These are phyloP conservation scores for Ogataea hybrid DNA, from an alignment of 1,139 yeast genomes.

Conservation along the genomic window DNA sequence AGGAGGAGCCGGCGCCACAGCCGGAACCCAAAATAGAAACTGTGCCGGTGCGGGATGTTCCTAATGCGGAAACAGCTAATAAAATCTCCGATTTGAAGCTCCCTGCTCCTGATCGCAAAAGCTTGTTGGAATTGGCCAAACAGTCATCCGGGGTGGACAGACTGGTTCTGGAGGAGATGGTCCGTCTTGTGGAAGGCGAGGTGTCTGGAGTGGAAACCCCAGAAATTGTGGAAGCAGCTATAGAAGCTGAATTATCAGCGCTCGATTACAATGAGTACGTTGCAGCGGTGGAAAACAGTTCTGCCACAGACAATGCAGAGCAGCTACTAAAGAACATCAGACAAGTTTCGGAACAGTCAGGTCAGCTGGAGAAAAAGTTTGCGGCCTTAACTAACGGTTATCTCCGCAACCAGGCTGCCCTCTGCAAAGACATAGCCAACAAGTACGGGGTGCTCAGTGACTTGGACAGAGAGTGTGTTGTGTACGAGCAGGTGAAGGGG, in stretches of 20 bases:
- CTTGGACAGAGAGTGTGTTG: slow-evolving; percentile 8
- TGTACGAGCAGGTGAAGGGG: slow-evolving; percentile 8
- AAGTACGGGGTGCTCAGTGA: slow-evolving; percentile 7
- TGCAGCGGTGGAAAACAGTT: slow-evolving; percentile 24
- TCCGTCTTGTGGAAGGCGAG: slow-evolving; percentile 44
- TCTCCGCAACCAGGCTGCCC: slow-evolving; percentile 31
- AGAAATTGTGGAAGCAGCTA: slow-evolving; percentile 20
- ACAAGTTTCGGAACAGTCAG: slow-evolving; percentile 25
- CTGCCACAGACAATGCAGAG: slow-evolving; percentile 42
- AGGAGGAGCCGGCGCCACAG: not conserved
- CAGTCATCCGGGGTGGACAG: slow-evolving; percentile 19
- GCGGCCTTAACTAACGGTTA: slow-evolving; percentile 37
- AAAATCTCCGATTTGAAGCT: slow-evolving; percentile 46
- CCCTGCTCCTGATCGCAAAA: slow-evolving; percentile 43
- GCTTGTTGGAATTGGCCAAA: not conserved
- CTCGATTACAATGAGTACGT: slow-evolving; percentile 8
- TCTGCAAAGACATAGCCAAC: slow-evolving; percentile 28
- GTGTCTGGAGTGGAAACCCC: slow-evolving; percentile 36
- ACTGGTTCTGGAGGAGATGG: slow-evolving; percentile 39
- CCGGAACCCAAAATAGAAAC: not conserved
- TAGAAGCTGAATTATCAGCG: slow-evolving; percentile 24
- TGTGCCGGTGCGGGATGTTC: not conserved
- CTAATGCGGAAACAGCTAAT: not conserved
- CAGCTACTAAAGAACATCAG: slow-evolving; percentile 7
- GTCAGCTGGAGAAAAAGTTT: slow-evolving; percentile 37